Base-by-base conservation (phyloP, 202 grass and related monocot species). In the Sporobolus alterniflorus region DNA sequence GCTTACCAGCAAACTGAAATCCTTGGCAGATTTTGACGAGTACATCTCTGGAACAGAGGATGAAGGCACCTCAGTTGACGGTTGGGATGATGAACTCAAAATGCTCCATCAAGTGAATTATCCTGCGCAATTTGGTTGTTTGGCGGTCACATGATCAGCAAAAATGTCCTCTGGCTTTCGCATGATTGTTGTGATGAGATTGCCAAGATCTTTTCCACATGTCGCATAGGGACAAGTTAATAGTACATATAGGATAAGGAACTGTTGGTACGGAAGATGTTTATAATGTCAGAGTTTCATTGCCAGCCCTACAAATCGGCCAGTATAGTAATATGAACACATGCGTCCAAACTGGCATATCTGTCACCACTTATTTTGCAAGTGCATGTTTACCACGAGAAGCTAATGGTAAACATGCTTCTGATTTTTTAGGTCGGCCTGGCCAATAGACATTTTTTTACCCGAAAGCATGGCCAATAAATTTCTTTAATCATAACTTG, bases 1-100 rank as follows among this genome's bases (percentile, higher is more conserved):
- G n/a, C 85, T 97, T 29, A 85, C 57, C 76, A 81, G 54, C 42
- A 85, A 92, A 34, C 41, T 97, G 42, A 90, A 90, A 92, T 90
- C 91, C 9, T 69, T 97, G 84, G 39, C 82, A 11, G 67, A 86
- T 74, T 84, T 91, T 33, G 89, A 97, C 61, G 82, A 88, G 46
- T 69, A 87, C 77, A 31, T 93, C 41, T 82, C 84, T 33, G 66
- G 72, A 77, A 78, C 71, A 4, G 71, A 86, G 77, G 75, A 83
- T 4, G 11, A 70, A 65, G 73, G 33, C n/a, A 0, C 20, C n/a
- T 44, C 71, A 65, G 42, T 72, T 34, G 74, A 92, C 65, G 22
- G 49, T 46, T 90, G 88, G 40, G 64, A 92, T 33, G 77, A 65
- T 30, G 65, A 86, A 65, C 32, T 74, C 43, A 92, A 90, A 64